These are phyloP conservation scores for Panus rudis DNA, from an alignment of 768 basidiomycete genomes.

Conservation along the genomic window DNA sequence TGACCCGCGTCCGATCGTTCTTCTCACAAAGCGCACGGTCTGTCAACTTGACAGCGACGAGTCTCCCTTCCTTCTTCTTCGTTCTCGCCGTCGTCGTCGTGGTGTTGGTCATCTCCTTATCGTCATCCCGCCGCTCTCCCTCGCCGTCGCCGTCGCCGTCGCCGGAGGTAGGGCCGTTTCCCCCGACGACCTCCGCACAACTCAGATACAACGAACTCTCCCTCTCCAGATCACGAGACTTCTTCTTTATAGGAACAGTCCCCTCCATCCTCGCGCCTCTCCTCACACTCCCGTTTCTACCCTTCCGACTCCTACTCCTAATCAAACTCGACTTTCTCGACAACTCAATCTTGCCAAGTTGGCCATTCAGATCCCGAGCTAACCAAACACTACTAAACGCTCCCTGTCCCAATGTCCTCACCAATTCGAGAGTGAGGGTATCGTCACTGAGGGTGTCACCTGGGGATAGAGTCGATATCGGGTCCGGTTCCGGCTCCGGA, in stretches of 20 bases:
- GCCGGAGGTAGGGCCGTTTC: conserved; percentile 32
- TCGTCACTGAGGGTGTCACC: conserved; percentile 6
- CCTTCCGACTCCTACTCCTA: conserved; percentile 17
- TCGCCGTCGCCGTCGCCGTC: conserved; percentile 38
- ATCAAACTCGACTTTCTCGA: conserved; percentile 18
- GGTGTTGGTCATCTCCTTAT: no score
- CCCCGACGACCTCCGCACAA: conserved; percentile 3
- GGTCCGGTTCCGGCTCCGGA: conserved; percentile 5
- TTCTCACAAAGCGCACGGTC: conserved; percentile 36
- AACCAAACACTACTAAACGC: conserved; percentile 76
- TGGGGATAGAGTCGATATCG: neutral
- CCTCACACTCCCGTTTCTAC: conserved; percentile 9
- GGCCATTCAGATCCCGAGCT: conserved; percentile 31
- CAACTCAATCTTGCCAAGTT: conserved; percentile 21
- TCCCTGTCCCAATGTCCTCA: conserved; percentile 57
- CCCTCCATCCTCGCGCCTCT: conserved; percentile 13
- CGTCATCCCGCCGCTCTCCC: conserved; percentile 17
- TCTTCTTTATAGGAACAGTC: conserved; percentile 6
- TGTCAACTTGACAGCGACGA: conserved; percentile 53
- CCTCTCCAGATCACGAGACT: conserved; percentile 1
- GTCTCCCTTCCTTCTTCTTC: conserved; percentile 21
- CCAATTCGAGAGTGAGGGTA: conserved; percentile 35
- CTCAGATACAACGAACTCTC: neutral
- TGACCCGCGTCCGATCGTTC: conserved; percentile 68
- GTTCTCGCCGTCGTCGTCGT: conserved; percentile 1